Percentiles rank a stretch among this genome's conserved stretches.
These are phyloP conservation scores for Sarcomyxa edulis DNA, from an alignment of 768 basidiomycete genomes.

Conservation along the genomic window DNA sequence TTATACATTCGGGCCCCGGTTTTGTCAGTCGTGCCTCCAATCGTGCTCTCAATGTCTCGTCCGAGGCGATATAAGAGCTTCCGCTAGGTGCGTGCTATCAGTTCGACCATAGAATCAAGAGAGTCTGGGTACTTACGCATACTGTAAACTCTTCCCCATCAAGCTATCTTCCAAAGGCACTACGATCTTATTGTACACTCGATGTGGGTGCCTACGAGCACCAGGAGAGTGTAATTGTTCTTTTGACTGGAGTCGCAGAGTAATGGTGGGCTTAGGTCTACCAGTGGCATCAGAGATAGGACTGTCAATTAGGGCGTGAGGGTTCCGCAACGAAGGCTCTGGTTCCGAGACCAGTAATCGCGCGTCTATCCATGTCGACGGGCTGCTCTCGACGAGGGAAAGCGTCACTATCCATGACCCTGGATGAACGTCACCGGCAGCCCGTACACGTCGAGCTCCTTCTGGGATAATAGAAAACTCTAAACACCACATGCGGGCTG, in stretches of 20 bases:
- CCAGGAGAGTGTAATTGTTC: slow-evolving; percentile 21
- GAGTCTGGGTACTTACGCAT: slow-evolving; percentile 36
- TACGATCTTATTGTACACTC: slow-evolving; percentile 22
- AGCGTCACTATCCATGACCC: slow-evolving; percentile 48
- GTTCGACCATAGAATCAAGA: slow-evolving; percentile 2
- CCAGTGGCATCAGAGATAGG: neutral
- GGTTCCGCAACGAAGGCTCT: slow-evolving; percentile 3
- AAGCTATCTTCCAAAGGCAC: slow-evolving; percentile 34
- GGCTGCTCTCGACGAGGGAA: slow-evolving; percentile 47
- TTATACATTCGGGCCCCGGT: slow-evolving; percentile 36
- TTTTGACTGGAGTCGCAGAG: slow-evolving; percentile 30
- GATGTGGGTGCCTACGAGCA: slow-evolving; percentile 1
- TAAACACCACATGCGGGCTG: slow-evolving; percentile 57
- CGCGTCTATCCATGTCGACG: slow-evolving; percentile 54
- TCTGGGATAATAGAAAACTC: slow-evolving; percentile 30
- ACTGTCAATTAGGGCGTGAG: slow-evolving; percentile 4
- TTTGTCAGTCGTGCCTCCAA: slow-evolving; percentile 40
- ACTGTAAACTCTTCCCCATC: slow-evolving; percentile 42
- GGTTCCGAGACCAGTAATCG: slow-evolving; percentile 39
- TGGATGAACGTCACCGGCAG: slow-evolving; percentile 17
- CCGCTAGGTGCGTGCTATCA: slow-evolving; percentile 21
- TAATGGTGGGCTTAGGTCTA: slow-evolving; percentile 28
- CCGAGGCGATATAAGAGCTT: slow-evolving; percentile 39
- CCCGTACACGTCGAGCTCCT: too few relatives aligned
- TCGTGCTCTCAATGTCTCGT: slow-evolving; percentile 39